Base-by-base conservation (phyloP, 2,329 filamentous ascomycete species). In the Cytospora schulzeri region DNA sequence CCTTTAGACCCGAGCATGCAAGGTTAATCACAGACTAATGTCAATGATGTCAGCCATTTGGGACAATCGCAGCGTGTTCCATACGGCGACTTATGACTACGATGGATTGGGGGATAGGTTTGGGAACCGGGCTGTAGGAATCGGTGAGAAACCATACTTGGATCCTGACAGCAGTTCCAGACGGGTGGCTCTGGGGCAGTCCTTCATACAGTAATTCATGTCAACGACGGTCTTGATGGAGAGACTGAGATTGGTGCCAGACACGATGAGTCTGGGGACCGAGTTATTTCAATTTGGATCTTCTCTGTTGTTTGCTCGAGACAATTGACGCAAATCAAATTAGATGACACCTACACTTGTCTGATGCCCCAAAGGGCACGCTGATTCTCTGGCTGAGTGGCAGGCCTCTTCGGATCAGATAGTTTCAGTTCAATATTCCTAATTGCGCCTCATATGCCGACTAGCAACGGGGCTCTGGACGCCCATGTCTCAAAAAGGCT, bases 1-100 rank as follows among this genome's bases (percentile, higher is more conserved):
- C 2, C 52, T 2, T 29, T 7, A 45, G 12, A 19, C n/a, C 4
- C n/a, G 19, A 24, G 12, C 9, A 48, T 3, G 6, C 7, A 26
- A 50, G 15, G 3, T 1, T n/a, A n/a, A n/a, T n/a, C 19, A 45
- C 2, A 22, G 24, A 45, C 48, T 66, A 31, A 38, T 6, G 17
- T 38, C 7, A 62, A 15, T 22, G 3, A 4, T 15, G 19, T 0
- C 6, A 73, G 83, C 84, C 0, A 85, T 88, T 66, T 88, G 86
- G 86, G 86, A 88, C 68, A 88, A 88, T 66, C 75, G 85, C 8
- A 83, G 81, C 60, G 81, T 77, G 0, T 87, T 84, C 73, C 85
- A 88, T 68, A 82, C 80, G 14, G 84, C 84, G 0, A 88, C 85
- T 0, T 84, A 81, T 63, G 85, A 88, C 67, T 87, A 85, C 53